These are phyloP conservation scores for Ogataea allantospora DNA, from an alignment of 805 yeast genomes.

Conservation along the genomic window DNA sequence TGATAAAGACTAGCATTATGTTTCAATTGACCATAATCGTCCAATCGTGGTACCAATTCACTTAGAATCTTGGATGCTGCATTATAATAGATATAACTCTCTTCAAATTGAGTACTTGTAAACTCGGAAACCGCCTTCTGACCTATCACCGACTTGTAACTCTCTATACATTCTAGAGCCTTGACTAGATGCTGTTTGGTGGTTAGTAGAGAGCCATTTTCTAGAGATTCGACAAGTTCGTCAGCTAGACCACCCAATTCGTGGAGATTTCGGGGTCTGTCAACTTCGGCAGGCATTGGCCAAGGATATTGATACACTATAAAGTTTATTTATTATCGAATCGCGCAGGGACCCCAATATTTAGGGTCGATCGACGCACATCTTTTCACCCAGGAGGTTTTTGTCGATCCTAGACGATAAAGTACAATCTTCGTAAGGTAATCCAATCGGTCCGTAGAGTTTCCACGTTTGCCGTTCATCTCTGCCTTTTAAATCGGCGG, in stretches of 20 bases:
- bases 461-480: too few relatives aligned
- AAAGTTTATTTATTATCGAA: background rate
- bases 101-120: slow-evolving; percentile 20
- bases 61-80: slow-evolving; percentile 29
- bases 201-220: slow-evolving; percentile 6
- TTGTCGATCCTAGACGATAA: too few relatives aligned
- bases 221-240: slow-evolving; percentile 16
- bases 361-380: slow-evolving; percentile 10
- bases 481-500: too few relatives aligned
- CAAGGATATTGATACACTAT: slow-evolving; percentile 2
- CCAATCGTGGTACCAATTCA: slow-evolving; percentile 25
- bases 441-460: too few relatives aligned
- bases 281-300: slow-evolving; percentile 16
- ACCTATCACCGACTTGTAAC: slow-evolving; percentile 18
- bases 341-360: slow-evolving; percentile 6
- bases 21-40: slow-evolving; percentile 14
- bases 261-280: slow-evolving; percentile 9
- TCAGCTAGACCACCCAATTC: slow-evolving; percentile 19
- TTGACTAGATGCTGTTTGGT: slow-evolving; percentile 22
- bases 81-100: slow-evolving; percentile 26
- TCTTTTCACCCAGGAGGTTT: too few relatives aligned
- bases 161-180: slow-evolving; percentile 29
- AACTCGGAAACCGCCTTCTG: slow-evolving; percentile 3
- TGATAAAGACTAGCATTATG: slow-evolving; percentile 14
- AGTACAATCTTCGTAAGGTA: too few relatives aligned